These are phyloP conservation scores for Herpotrichia juniperi DNA, from an alignment of 2,329 filamentous ascomycete genomes.

Conservation along the genomic window DNA sequence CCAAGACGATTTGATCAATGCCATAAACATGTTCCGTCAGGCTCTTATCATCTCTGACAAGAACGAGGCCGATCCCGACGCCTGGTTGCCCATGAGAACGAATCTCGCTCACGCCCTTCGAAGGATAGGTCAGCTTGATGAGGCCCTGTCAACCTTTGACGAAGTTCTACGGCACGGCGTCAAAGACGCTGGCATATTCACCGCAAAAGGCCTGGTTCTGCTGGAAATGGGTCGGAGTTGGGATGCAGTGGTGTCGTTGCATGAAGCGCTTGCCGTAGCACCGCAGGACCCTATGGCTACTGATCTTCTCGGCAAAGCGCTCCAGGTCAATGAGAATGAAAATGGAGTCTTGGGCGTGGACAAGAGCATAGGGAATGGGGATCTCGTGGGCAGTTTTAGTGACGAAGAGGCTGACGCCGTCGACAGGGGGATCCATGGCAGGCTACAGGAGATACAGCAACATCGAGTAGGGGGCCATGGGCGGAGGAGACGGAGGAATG, in stretches of 20 bases:
- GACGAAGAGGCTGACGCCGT: conserved; percentile 55
- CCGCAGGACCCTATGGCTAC: conserved; percentile 83
- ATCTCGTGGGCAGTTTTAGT: conserved; percentile 11
- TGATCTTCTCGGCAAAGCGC: conserved; percentile 74
- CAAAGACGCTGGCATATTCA: conserved; percentile 79
- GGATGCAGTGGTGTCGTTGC: conserved; percentile 80
- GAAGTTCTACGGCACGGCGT: conserved; percentile 83
- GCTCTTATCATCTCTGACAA: conserved; percentile 79
- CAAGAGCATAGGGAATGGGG: background rate
- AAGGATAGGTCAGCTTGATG: conserved; percentile 69
- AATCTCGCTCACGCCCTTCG: conserved; percentile 91
- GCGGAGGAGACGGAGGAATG: conserved; percentile 52
- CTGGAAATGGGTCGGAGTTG: conserved; percentile 76
- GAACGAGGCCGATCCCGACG: conserved; percentile 79
- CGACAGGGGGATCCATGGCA: conserved; percentile 59
- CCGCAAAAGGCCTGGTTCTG: conserved; percentile 81
- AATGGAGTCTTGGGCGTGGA: conserved; percentile 10
- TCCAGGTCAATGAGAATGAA: conserved; percentile 51
- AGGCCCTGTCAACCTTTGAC: conserved; percentile 82
- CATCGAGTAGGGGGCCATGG: conserved; percentile 62
- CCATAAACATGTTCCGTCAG: conserved; percentile 76
- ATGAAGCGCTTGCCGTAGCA: conserved; percentile 80
- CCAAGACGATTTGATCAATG: conserved; percentile 77
- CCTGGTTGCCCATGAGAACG: conserved; percentile 82
- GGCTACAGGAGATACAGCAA: conserved; percentile 55